Percentiles rank a stretch among this genome's conserved stretches.
Evolutionary conservation across 2,329 filamentous ascomycete genomes (phyloP).

Genomic region (Aspergillus transmontanensis): DNA sequence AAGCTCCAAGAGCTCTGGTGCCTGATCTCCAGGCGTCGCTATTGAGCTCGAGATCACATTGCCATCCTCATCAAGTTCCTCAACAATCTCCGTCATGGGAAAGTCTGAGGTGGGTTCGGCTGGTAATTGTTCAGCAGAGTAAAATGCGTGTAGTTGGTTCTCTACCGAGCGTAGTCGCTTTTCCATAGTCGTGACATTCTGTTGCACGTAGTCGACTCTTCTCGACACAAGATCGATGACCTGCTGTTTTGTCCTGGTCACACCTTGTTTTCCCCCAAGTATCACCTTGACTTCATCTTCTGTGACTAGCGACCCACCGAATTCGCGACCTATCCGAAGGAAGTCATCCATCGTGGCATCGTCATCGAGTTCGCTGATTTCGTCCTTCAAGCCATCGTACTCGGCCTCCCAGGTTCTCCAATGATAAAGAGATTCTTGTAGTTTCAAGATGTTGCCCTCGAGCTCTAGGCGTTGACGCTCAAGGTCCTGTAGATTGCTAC

Average conservation of each 20-base stretch:
- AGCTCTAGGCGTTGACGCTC: slow-evolving; percentile 75
- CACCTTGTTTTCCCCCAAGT: slow-evolving; percentile 46
- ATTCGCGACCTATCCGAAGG: slow-evolving; percentile 46
- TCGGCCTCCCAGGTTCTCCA: slow-evolving; percentile 92
- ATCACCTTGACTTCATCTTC: slow-evolving; percentile 59
- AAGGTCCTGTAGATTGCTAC: slow-evolving; percentile 65
- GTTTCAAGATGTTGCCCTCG: slow-evolving; percentile 72
- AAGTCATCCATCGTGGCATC: slow-evolving; percentile 58
- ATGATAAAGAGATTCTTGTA: slow-evolving; percentile 75
- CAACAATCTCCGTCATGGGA: slow-evolving; percentile 86
- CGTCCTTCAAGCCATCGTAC: slow-evolving; percentile 86
- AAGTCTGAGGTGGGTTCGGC: slow-evolving; percentile 65
- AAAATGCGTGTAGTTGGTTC: slow-evolving; percentile 64
- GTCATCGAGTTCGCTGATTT: slow-evolving; percentile 63
- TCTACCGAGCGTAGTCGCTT: slow-evolving; percentile 72
- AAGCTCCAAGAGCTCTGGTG: slow-evolving; percentile 69
- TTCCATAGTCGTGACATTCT: slow-evolving; percentile 74
- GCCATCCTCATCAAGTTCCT: slow-evolving; percentile 87
- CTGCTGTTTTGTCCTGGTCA: slow-evolving; percentile 60
- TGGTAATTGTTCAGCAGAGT: slow-evolving; percentile 62
- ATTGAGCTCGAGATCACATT: slow-evolving; percentile 73
- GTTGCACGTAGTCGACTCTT: slow-evolving; percentile 84
- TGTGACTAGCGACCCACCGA: slow-evolving; percentile 48
- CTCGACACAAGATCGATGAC: slow-evolving; percentile 70
- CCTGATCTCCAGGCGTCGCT: slow-evolving; percentile 67